A percentile compares a stretch with the other conserved stretches of the same genome.
Evolutionary conservation across 1,139 yeast species (phyloP).

Genomic region (Pichia sp.): DNA sequence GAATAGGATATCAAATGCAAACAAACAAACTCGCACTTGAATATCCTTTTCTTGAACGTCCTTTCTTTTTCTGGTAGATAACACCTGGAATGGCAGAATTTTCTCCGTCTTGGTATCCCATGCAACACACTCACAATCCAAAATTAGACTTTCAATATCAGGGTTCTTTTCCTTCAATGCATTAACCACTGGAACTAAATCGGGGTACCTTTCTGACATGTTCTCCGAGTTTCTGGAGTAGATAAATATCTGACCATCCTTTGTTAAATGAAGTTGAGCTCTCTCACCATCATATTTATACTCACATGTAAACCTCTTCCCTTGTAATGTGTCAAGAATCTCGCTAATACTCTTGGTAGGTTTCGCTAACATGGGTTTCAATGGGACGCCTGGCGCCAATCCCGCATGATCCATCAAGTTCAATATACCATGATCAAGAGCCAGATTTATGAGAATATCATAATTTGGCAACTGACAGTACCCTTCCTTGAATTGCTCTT

Average conservation of each 20-base stretch:
- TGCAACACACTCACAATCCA: slow-evolving; percentile 99
- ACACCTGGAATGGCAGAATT: slow-evolving; percentile 86
- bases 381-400: slow-evolving; percentile 85
- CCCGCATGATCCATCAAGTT: slow-evolving; percentile 62
- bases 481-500: slow-evolving; percentile 75
- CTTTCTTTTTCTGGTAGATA: slow-evolving; percentile 89
- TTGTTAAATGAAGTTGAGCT: slow-evolving; percentile 81
- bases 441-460: slow-evolving; percentile 61
- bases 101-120: slow-evolving; percentile 75
- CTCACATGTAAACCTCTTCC: slow-evolving; percentile 84
- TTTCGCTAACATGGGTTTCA: slow-evolving; percentile 97
- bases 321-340: slow-evolving; percentile 81
- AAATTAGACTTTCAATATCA: slow-evolving; percentile 48
- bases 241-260: slow-evolving; percentile 62
- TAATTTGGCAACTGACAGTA: slow-evolving; percentile 91
- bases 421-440: slow-evolving; percentile 60
- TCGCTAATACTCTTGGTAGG: slow-evolving; percentile 93
- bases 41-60: slow-evolving; percentile 84
- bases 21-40: slow-evolving; percentile 83
- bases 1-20: slow-evolving; percentile 82
- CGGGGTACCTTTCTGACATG: slow-evolving; percentile 96
- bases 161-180: slow-evolving; percentile 42
- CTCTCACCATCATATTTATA: slow-evolving; percentile 98
- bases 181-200: slow-evolving; percentile 61
- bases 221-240: slow-evolving; percentile 95